Conservation (phyloP, 1,284 basidiomycete species). For the Cryptococcus sp. region DNA sequence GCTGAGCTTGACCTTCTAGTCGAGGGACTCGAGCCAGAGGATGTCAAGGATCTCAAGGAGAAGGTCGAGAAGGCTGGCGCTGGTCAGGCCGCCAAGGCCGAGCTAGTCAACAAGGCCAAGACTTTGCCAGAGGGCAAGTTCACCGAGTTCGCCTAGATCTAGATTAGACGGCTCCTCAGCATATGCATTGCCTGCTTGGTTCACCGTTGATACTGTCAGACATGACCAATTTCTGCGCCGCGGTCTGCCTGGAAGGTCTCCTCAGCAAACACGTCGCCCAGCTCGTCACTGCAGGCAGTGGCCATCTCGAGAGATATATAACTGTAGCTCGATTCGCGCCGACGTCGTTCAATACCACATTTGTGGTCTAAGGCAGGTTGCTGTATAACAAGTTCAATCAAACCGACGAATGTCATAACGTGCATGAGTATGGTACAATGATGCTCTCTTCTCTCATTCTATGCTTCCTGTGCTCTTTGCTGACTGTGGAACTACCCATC, state of each 20-base stretch:
- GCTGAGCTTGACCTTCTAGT: constrained; percentile 54
- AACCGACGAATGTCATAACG: too few relatives aligned
- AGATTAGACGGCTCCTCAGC: background rate
- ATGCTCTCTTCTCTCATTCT: background rate
- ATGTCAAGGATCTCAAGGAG: constrained; percentile 53
- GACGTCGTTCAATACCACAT: too few relatives aligned
- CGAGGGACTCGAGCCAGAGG: constrained; percentile 53
- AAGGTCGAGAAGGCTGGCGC: constrained; percentile 51
- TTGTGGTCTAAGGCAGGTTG: too few relatives aligned
- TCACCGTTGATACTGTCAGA: too few relatives aligned
- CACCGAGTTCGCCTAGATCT: constrained; percentile 49
- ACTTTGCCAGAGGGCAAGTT: constrained; percentile 49
- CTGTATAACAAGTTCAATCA: too few relatives aligned
- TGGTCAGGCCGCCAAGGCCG: constrained; percentile 47
- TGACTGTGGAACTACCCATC: background rate
- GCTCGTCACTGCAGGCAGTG: too few relatives aligned
- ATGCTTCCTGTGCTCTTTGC: background rate
- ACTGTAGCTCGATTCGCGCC: too few relatives aligned
- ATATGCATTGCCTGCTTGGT: background rate
- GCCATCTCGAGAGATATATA: too few relatives aligned
- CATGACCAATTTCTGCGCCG: too few relatives aligned
- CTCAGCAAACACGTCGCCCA: too few relatives aligned
- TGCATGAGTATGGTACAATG: too few relatives aligned
- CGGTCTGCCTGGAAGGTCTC: too few relatives aligned
- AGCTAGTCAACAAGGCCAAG: constrained; percentile 35